Percentiles rank a stretch among this genome's conserved stretches.
Evolutionary conservation across 495 filamentous ascomycete genomes (phyloP).

Genomic region (Trichoderma orchidacearum): DNA sequence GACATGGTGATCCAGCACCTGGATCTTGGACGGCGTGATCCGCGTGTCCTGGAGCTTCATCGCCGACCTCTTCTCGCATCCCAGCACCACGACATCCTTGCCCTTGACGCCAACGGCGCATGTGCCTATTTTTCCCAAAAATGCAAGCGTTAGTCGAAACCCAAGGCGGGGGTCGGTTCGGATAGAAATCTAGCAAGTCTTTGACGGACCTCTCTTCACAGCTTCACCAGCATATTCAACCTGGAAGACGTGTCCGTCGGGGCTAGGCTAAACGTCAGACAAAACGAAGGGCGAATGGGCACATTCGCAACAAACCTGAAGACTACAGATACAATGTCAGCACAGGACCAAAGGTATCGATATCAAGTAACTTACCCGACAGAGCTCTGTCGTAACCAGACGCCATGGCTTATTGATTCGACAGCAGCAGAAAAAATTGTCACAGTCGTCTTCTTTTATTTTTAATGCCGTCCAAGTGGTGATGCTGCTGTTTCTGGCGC

Average conservation of each 20-base stretch:
- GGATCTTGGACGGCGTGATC: slow-evolving; percentile 97
- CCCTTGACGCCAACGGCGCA: slow-evolving; percentile 98
- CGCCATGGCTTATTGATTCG: slow-evolving; percentile 39
- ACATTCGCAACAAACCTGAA: slow-evolving; percentile 46
- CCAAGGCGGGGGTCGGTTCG: background rate
- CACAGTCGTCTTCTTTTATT: background rate
- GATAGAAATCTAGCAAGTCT: background rate
- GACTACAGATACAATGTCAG: slow-evolving; percentile 37
- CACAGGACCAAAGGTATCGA: slow-evolving; percentile 5
- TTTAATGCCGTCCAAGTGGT: background rate
- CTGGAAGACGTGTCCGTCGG: slow-evolving; percentile 98
- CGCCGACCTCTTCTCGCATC: slow-evolving; percentile 95
- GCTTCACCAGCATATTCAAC: slow-evolving; percentile 99
- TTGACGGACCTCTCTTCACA: slow-evolving; percentile 79
- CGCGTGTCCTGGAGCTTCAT: slow-evolving; percentile 99
- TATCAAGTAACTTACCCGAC: slow-evolving; percentile 51
- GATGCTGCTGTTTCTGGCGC: background rate
- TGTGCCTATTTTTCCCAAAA: slow-evolving; percentile 48
- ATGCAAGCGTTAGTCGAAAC: slow-evolving; percentile 1
- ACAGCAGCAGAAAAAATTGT: background rate
- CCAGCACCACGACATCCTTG: slow-evolving; percentile 82
- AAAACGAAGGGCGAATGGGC: slow-evolving; percentile 5
- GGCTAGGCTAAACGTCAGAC: slow-evolving; percentile 44
- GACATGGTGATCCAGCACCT: slow-evolving; percentile 84
- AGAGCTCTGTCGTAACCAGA: slow-evolving; percentile 91